Percentiles rank a stretch among this genome's conserved stretches.
These are phyloP conservation scores for Fusarium sp. DNA, from an alignment of 2,329 filamentous ascomycete genomes.

Conservation along the genomic window DNA sequence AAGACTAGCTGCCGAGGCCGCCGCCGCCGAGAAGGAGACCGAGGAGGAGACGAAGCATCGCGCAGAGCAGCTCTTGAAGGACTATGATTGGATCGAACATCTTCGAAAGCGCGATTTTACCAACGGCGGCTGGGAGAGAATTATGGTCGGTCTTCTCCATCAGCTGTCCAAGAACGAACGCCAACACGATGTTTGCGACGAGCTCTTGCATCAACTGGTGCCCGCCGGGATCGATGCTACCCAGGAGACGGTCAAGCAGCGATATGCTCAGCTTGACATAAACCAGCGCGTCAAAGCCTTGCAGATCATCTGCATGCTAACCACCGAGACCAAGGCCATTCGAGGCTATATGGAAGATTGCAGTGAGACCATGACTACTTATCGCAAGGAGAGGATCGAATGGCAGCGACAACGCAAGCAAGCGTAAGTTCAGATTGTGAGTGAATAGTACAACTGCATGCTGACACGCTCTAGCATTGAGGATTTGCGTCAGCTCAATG, in stretches of 20 bases:
- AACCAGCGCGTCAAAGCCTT: slow-evolving; percentile 84
- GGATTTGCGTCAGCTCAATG: slow-evolving; percentile 75
- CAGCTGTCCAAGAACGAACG: slow-evolving; percentile 82
- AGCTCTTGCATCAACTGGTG: slow-evolving; percentile 82
- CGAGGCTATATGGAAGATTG: slow-evolving; percentile 92
- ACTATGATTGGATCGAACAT: slow-evolving; percentile 86
- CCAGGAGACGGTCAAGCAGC: slow-evolving; percentile 75
- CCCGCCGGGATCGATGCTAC: slow-evolving; percentile 81
- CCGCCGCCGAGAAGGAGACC: slow-evolving; percentile 63
- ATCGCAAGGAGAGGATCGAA: slow-evolving; percentile 95
- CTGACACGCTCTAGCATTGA: slow-evolving; percentile 65
- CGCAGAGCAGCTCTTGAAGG: slow-evolving; percentile 78
- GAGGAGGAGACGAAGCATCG: slow-evolving; percentile 68
- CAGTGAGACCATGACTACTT: slow-evolving; percentile 91
- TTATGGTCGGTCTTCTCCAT: slow-evolving; percentile 86
- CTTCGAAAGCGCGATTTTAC: slow-evolving; percentile 85
- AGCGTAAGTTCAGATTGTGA: slow-evolving; percentile 59
- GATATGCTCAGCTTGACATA: slow-evolving; percentile 81
- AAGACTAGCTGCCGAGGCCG: slow-evolving; percentile 69
- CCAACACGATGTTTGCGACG: slow-evolving; percentile 77
- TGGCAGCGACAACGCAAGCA: slow-evolving; percentile 81
- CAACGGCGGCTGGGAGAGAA: slow-evolving; percentile 90
- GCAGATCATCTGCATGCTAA: slow-evolving; percentile 87
- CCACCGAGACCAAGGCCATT: slow-evolving; percentile 85
- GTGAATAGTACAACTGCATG: not conserved